Evolutionary conservation across 1,284 basidiomycete genomes (phyloP).

Genomic region (Ceratobasidium sp.): DNA sequence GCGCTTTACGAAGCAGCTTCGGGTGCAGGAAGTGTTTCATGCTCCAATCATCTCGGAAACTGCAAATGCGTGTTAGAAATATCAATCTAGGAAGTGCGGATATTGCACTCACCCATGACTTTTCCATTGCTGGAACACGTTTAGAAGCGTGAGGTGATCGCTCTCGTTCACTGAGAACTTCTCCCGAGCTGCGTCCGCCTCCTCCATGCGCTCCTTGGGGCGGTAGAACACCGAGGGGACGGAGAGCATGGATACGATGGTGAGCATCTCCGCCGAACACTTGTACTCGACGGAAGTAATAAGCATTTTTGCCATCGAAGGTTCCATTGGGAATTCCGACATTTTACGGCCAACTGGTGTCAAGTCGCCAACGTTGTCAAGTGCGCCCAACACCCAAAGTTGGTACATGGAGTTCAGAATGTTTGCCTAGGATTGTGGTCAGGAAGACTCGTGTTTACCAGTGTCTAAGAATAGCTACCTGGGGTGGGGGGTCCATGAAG

Average conservation of each 20-base stretch:
- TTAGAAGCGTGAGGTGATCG: constrained; percentile 94
- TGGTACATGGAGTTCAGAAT: constrained; percentile 99
- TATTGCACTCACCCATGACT: constrained; percentile 77
- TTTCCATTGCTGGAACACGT: constrained; percentile 99
- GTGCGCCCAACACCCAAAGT: constrained; percentile 96
- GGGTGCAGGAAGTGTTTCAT: constrained; percentile 96
- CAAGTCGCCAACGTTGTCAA: constrained; percentile 97
- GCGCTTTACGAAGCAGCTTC: constrained; percentile 92
- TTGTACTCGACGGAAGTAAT: constrained; percentile 94
- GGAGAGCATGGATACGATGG: constrained; percentile 98
- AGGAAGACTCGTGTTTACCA: constrained; percentile 28
- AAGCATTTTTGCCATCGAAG: constrained; percentile 98
- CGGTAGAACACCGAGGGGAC: constrained; percentile 97
- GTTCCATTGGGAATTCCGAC: constrained; percentile 99
- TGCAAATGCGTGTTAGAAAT: constrained; percentile 55
- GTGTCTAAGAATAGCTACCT: constrained; percentile 54
- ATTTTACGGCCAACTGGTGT: constrained; percentile 94
- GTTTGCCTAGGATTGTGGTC: constrained; percentile 72
- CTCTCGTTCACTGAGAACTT: constrained; percentile 99
- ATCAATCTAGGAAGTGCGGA: neutral
- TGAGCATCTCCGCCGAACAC: constrained; percentile 96
- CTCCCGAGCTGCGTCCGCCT: constrained; percentile 95
- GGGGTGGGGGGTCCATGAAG: constrained; percentile 95
- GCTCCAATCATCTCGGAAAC: constrained; percentile 93
- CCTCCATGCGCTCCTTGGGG: constrained; percentile 94